phyloP scores from a whole-genome alignment of 768 basidiomycete species.

The Mycena rebaudengoi region DNA sequence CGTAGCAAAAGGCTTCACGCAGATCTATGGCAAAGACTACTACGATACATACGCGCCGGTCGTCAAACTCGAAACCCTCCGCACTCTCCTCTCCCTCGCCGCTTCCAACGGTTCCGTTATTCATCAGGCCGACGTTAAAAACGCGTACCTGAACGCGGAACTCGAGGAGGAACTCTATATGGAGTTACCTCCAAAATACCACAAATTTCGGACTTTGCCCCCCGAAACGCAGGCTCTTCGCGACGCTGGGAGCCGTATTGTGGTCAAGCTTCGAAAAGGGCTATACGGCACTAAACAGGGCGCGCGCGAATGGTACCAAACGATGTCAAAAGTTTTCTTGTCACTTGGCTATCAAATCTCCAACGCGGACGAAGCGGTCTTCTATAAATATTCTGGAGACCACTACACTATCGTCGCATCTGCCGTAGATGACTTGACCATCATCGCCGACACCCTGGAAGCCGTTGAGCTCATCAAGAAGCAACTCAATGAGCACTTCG shows the following conservation, averaged over 20 bases:
- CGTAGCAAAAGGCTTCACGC: slow-evolving; percentile 49
- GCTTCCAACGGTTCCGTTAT: not conserved
- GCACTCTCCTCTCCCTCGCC: slow-evolving; percentile 25
- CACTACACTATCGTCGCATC: slow-evolving; percentile 9
- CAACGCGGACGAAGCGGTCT: slow-evolving; percentile 19
- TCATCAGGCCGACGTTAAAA: slow-evolving; percentile 3
- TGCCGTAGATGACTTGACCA: slow-evolving; percentile 29
- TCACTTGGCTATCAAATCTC: not conserved
- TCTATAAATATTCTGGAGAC: slow-evolving; percentile 1
- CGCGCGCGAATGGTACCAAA: slow-evolving; percentile 35
- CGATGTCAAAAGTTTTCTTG: slow-evolving; percentile 1
- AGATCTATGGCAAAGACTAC: slow-evolving; percentile 46
- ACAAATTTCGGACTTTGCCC: slow-evolving; percentile 26
- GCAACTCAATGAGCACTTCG: slow-evolving; percentile 11
- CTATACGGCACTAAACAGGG: slow-evolving; percentile 32
- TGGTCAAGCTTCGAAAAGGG: not conserved
- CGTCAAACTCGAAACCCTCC: slow-evolving; percentile 29
- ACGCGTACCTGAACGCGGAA: slow-evolving; percentile 31
- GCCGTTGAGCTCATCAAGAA: slow-evolving; percentile 20
- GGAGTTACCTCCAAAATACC: slow-evolving; percentile 25
- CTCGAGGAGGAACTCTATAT: slow-evolving; percentile 39
- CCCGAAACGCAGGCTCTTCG: slow-evolving; percentile 35
- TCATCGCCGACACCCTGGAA: slow-evolving; percentile 28
- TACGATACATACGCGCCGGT: slow-evolving; percentile 38
- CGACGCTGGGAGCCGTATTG: slow-evolving; percentile 41